Base-by-base conservation (phyloP, 2,329 filamentous ascomycete genomes). In the Corniculantispora saksenae region DNA sequence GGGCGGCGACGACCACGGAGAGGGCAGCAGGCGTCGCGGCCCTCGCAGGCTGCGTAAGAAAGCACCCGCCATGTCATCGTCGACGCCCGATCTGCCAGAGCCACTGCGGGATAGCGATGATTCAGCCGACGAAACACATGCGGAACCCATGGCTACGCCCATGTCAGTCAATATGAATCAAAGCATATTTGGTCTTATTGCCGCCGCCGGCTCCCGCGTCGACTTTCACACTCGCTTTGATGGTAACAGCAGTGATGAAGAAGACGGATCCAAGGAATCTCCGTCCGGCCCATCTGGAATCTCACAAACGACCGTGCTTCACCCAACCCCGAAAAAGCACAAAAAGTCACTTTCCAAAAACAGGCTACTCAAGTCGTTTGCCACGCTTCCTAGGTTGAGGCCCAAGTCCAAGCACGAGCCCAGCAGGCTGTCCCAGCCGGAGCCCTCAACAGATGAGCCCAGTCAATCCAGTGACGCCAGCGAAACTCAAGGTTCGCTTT, bases 151-250 rank as follows among this genome's bases (percentile, higher is more conserved):
- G 29, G 21, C 81, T 2, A 75, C 72, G 10, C 80, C 82, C 68
- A 81, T 85, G 75, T 83, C 85, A 66, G 81, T 87, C 78, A 92
- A 93, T 73, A 92, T 97, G 89, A 95, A 97, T 77, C 94, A 97
- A 82, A 96, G 92, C 69, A 89, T 98, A 63, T 97, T 97, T 76
- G 93, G 93, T 62, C 87, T 98, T 79, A 94, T 98, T 70, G 92
- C 94, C 8, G 92, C 93, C 19, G 93, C 93, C 45, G 92, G 93
- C 8, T 94, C 92, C 35, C 88, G 88, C 66, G 89, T 91, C 60
- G 91, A 96, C 77, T 93, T 96, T 73, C 89, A 92, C 76, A 86
- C 91, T 66, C 87, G 91, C 45, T 94, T 95, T 76, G 91, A 93
- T 72, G 90, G 81, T 58, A 83, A 91, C 69, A 93, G 91, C 48